These are phyloP conservation scores for Xylaria venustula DNA, from an alignment of 495 filamentous ascomycete genomes.

Conservation along the genomic window DNA sequence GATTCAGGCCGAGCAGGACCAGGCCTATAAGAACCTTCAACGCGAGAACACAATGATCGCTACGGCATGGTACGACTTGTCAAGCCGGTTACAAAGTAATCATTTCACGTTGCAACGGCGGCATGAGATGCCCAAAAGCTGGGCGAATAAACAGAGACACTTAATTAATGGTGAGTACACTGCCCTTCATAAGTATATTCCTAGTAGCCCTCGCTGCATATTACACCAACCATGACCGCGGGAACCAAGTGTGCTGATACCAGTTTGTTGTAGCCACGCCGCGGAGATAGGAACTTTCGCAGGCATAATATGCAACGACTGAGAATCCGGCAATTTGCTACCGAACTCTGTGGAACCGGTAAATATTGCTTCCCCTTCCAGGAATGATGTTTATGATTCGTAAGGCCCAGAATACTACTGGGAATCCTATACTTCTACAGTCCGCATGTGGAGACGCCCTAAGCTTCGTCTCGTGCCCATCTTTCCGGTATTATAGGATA, in stretches of 20 bases:
- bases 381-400: neutral
- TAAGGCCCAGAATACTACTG: neutral
- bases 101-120: constrained; percentile 73
- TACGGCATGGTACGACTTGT: constrained; percentile 90
- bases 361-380: neutral
- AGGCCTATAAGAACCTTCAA: constrained; percentile 67
- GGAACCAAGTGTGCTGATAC: neutral
- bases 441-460: neutral
- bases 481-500: neutral
- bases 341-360: too few relatives aligned
- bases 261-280: constrained; percentile 36
- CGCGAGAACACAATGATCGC: constrained; percentile 83
- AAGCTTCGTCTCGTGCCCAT: neutral
- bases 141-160: constrained; percentile 85
- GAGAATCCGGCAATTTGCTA: too few relatives aligned
- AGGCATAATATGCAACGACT: constrained; percentile 12
- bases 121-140: constrained; percentile 78
- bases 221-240: too few relatives aligned
- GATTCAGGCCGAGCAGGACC: constrained; percentile 54
- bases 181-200: neutral
- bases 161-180: constrained; percentile 56
- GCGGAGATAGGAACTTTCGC: constrained; percentile 42
- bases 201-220: neutral
- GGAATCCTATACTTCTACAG: neutral
- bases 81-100: constrained; percentile 81